Conservation (phyloP, 2,329 filamentous ascomycete species). For the Helicocarpus griseus region DNA sequence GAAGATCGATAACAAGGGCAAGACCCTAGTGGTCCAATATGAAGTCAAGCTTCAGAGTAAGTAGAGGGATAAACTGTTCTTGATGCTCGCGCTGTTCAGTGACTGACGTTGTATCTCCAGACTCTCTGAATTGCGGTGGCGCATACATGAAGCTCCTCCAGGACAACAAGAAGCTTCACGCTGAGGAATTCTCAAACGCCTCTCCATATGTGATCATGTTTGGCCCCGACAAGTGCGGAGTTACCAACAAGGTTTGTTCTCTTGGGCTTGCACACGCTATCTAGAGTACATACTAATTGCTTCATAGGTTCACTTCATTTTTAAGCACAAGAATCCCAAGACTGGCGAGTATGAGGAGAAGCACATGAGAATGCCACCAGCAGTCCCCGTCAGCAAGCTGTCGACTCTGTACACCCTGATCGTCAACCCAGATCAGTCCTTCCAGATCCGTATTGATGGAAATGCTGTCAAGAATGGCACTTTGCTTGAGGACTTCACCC, state of each 20-base stretch:
- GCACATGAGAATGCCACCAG: conserved; percentile 77
- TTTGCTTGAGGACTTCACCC: conserved; percentile 86
- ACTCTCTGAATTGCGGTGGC: conserved; percentile 93
- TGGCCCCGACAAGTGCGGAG: conserved; percentile 96
- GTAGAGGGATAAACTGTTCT: conserved; percentile 27
- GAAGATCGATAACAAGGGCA: conserved; percentile 93
- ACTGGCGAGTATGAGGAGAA: conserved; percentile 99
- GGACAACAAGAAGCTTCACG: conserved; percentile 92
- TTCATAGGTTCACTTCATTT: conserved; percentile 71
- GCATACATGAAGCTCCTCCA: conserved; percentile 98
- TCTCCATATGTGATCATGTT: conserved; percentile 99
- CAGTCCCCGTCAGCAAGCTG: conserved; percentile 82
- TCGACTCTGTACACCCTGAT: conserved; percentile 94
- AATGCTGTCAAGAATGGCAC: conserved; percentile 79
- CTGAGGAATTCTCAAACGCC: conserved; percentile 94
- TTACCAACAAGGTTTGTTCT: conserved; percentile 81
- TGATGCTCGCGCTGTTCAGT: conserved; percentile 9
- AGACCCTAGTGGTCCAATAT: conserved; percentile 95
- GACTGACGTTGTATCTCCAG: conserved; percentile 37
- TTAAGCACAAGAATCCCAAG: conserved; percentile 99
- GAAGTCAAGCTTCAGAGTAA: conserved; percentile 98
- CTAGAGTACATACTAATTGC: conserved; percentile 14
- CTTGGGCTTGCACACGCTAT: conserved; percentile 5
- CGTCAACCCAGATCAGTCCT: conserved; percentile 93
- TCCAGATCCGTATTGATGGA: conserved; percentile 83